These are phyloP conservation scores for Gaultheria prostrata DNA, from an alignment of 148 eudicot species.

Conservation along the genomic window DNA sequence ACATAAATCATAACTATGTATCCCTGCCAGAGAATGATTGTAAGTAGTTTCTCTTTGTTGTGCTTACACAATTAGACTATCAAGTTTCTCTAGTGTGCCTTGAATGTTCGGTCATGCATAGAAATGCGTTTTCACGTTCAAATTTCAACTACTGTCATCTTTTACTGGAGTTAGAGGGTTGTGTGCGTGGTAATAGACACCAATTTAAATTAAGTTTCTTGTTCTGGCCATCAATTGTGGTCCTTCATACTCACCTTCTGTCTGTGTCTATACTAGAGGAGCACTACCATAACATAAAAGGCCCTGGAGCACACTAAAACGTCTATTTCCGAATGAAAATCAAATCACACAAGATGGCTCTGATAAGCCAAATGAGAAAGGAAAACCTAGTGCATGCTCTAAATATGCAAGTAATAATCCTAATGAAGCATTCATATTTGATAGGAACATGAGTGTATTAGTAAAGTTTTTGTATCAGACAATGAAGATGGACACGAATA, in stretches of 20 bases:
- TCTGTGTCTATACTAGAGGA: not conserved
- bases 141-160: not conserved
- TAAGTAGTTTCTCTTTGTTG: not conserved
- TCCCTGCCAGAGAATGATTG: not conserved
- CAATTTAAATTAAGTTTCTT: too few species aligned
- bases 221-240: not conserved
- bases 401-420: not conserved
- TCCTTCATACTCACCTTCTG: not conserved
- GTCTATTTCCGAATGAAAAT: not conserved
- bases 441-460: not conserved
- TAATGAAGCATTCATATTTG: not conserved
- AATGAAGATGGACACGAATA: not conserved
- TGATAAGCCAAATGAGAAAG: not conserved
- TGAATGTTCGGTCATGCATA: not conserved
- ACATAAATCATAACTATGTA: too few species aligned
- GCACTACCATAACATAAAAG: not conserved
- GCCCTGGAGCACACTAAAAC: not conserved
- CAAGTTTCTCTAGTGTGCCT: not conserved
- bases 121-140: not conserved
- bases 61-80: not conserved
- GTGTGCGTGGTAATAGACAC: not conserved
- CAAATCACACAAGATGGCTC: not conserved
- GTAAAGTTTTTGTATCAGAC: not conserved
- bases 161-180: not conserved
- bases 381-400: not conserved